phyloP scores from a whole-genome alignment of 2,329 filamentous ascomycete genomes.

The Alternaria sp. region DNA sequence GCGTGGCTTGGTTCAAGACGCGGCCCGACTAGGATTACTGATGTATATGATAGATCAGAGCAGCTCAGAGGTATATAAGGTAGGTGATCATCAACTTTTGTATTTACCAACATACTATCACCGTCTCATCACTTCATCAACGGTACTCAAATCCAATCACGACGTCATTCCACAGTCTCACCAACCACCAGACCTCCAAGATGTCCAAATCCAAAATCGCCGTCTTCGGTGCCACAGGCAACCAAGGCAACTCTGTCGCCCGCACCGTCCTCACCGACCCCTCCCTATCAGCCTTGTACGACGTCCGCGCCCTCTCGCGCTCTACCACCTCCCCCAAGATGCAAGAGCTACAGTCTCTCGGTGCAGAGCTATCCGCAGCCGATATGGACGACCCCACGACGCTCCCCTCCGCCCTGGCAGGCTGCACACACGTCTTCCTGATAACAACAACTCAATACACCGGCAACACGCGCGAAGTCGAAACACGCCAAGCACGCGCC shows the following conservation, averaged over 20 bases:
- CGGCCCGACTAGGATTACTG: neutral
- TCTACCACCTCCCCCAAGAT: slow-evolving; percentile 53
- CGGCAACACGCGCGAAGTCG: slow-evolving; percentile 28
- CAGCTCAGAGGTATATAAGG: neutral
- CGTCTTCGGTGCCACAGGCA: slow-evolving; percentile 43
- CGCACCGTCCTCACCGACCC: slow-evolving; percentile 51
- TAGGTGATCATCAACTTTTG: neutral
- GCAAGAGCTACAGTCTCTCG: slow-evolving; percentile 53
- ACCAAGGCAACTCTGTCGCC: slow-evolving; percentile 65
- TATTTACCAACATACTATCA: neutral
- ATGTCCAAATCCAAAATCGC: slow-evolving; percentile 22
- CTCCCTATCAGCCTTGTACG: slow-evolving; percentile 47
- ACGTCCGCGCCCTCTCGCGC: slow-evolving; percentile 63
- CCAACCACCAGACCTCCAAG: neutral
- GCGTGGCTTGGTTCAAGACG: neutral
- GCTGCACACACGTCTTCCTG: slow-evolving; percentile 34
- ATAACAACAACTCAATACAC: slow-evolving; percentile 37
- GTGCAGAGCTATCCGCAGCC: slow-evolving; percentile 61
- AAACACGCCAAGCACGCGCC: slow-evolving; percentile 33
- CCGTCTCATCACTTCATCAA: neutral
- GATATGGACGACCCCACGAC: slow-evolving; percentile 52
- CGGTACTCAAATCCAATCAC: neutral
- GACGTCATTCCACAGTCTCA: neutral
- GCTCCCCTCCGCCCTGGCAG: slow-evolving; percentile 30
- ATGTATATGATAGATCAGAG: neutral